Evolutionary conservation across 805 yeast species (phyloP), one percentile per base, ranked within the genome.

Genomic region (Maudiozyma serrabonitensis): DNA sequence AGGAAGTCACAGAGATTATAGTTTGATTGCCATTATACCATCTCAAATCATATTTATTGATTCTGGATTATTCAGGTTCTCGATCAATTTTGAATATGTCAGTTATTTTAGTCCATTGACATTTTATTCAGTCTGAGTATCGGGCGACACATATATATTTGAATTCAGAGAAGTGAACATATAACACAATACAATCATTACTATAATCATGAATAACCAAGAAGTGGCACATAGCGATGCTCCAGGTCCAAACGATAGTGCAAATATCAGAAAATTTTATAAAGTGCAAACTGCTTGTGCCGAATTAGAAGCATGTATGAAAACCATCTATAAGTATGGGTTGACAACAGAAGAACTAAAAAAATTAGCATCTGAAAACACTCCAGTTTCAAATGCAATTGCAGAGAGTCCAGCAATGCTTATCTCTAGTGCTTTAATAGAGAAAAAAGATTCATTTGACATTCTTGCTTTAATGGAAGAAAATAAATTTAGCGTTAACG

Each of bases 231-330:
- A 39, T n/a, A 19, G 26, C 11, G 19, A 19, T 19, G 19, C 42
- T 7, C 8, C n/a, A 6, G 42, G 38, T 4, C 16, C 38, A n/a
- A 35, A 39, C 6, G 42, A 39, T 19, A 19, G 26, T 15, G 11
- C 25, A 13, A 53, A 43, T n/a, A 19, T 55, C 5, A 53, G 59
- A 34, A 49, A 49, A 3, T 55, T 56, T 43, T 51, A 50, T 39
- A 54, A 52, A 31, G 39, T 56, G 2, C 58, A 53, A 32, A 49
- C 50, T 42, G 60, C 59, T 1, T 53, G 56, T 41, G 46, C 43
- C 2, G 54, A 50, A 35, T 42, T 58, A 32, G 43, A 50, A n/a
- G 54, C 54, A 12, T 47, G 59, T 7, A 43, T 54, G 1, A 49
- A 51, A 13, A 45, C 46, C 11, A 52, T 58, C 6, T 44, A 54